phyloP scores from a whole-genome alignment of 192 early-diverging fungal species.

The Podila clonocystis region DNA sequence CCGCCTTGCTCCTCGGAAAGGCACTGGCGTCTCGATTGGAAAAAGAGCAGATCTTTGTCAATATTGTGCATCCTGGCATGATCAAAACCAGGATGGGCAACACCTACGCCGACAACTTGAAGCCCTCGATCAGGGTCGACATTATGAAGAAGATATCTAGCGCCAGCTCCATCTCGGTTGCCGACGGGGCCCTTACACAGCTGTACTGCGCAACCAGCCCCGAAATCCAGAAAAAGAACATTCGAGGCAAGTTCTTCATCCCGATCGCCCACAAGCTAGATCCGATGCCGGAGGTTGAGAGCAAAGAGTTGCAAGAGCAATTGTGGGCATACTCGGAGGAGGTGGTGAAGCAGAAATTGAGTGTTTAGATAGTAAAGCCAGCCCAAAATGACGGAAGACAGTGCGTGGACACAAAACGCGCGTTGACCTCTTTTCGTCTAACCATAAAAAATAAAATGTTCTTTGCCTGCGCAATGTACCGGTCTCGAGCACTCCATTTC shows the following conservation, averaged over 20 bases:
- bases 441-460: too few relatives aligned
- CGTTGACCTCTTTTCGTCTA: too few relatives aligned
- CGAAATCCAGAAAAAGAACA: conserved; percentile 51
- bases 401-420: too few relatives aligned
- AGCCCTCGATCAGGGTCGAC: too few relatives aligned
- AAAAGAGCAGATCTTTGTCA: conserved; percentile 21
- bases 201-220: conserved; percentile 59
- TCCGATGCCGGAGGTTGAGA: background rate
- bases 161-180: background rate
- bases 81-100: background rate
- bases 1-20: conserved; percentile 54
- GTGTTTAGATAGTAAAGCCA: too few relatives aligned
- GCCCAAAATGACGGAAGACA: too few relatives aligned
- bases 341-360: background rate
- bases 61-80: conserved; percentile 58
- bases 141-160: background rate
- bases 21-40: conserved; percentile 39
- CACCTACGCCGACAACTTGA: conserved; percentile 8
- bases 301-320: conserved; percentile 2
- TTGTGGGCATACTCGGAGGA: conserved; percentile 26
- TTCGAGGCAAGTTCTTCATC: conserved; percentile 13
- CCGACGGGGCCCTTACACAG: conserved; percentile 55
- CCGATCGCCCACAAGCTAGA: background rate
- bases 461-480: too few relatives aligned
- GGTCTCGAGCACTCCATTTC: too few relatives aligned